phyloP scores from a whole-genome alignment of 257 asterid genomes.

The Echium plantagineum region DNA sequence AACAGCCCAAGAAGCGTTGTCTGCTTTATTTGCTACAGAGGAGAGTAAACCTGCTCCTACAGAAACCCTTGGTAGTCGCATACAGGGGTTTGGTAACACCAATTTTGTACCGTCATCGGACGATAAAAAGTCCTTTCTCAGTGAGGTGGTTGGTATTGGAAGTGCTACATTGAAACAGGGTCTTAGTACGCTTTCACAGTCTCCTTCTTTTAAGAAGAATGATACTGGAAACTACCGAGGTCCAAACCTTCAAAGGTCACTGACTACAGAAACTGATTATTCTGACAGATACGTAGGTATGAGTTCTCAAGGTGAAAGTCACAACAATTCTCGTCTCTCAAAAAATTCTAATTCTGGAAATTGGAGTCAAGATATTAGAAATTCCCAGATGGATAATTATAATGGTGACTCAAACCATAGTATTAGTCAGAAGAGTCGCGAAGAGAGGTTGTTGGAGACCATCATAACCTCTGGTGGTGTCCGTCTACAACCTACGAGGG shows the following conservation, averaged over 20 bases:
- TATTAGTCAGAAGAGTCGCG: slow-evolving; percentile 57
- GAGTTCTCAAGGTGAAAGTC: slow-evolving; percentile 33
- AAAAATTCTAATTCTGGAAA: slow-evolving; percentile 50
- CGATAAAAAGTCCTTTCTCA: slow-evolving; percentile 75
- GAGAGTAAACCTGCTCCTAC: slow-evolving; percentile 56
- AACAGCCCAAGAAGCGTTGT: slow-evolving; percentile 91
- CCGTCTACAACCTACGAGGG: slow-evolving; percentile 93
- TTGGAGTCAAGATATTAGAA: slow-evolving; percentile 57
- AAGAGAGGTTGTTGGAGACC: slow-evolving; percentile 77
- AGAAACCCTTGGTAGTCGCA: slow-evolving; percentile 75
- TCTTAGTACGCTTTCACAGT: slow-evolving; percentile 57
- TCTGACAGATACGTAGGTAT: slow-evolving; percentile 52
- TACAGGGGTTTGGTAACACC: slow-evolving; percentile 88
- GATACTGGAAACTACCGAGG: slow-evolving; percentile 72
- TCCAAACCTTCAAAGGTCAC: slow-evolving; percentile 79
- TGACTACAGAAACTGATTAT: slow-evolving; percentile 53
- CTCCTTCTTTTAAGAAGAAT: slow-evolving; percentile 63
- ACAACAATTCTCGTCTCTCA: slow-evolving; percentile 38
- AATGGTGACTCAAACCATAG: slow-evolving; percentile 31
- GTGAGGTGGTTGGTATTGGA: slow-evolving; percentile 89
- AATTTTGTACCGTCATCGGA: slow-evolving; percentile 62
- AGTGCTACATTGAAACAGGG: slow-evolving; percentile 90
- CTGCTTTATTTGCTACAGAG: slow-evolving; percentile 74
- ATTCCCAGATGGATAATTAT: slow-evolving; percentile 41
- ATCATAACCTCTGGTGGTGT: slow-evolving; percentile 89